Evolutionary conservation across 192 early-diverging fungal genomes (phyloP).

Genomic region (Coemansia sp.): DNA sequence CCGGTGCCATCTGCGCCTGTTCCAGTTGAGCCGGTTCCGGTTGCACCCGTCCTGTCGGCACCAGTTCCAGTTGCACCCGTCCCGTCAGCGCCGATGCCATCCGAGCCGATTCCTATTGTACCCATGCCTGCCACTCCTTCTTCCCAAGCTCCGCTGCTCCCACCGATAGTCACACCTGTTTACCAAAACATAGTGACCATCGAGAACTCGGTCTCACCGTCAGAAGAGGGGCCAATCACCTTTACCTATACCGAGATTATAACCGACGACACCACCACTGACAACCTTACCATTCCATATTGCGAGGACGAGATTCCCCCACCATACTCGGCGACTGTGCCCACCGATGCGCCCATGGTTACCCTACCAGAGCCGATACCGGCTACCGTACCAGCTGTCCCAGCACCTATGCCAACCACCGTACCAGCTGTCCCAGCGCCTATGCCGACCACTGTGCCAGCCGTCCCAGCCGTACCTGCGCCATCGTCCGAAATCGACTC

Average conservation of each 20-base stretch:
- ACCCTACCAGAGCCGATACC: not conserved
- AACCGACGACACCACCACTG: not conserved
- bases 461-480: not conserved
- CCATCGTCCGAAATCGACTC: not conserved
- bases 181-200: not conserved
- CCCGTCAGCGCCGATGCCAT: slow-evolving; percentile 15
- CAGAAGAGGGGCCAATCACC: not conserved
- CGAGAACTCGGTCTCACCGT: not conserved
- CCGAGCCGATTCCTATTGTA: slow-evolving; percentile 4
- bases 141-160: slow-evolving; percentile 4
- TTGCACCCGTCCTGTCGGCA: too few species aligned
- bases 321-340: not conserved
- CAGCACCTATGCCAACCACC: not conserved
- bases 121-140: slow-evolving; percentile 2
- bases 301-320: not conserved
- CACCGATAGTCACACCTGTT: not conserved
- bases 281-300: not conserved
- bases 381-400: not conserved
- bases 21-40: not conserved
- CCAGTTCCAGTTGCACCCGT: slow-evolving; percentile 1
- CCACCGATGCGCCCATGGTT: not conserved
- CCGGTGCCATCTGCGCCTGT: not conserved
- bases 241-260: not conserved
- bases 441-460: too few species aligned
- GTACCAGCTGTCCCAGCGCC: not conserved